A percentile compares a stretch with the other conserved stretches of the same genome.
Evolutionary conservation across 2,329 filamentous ascomycete genomes (phyloP).

Genomic region (Fusarium pilosicola): DNA sequence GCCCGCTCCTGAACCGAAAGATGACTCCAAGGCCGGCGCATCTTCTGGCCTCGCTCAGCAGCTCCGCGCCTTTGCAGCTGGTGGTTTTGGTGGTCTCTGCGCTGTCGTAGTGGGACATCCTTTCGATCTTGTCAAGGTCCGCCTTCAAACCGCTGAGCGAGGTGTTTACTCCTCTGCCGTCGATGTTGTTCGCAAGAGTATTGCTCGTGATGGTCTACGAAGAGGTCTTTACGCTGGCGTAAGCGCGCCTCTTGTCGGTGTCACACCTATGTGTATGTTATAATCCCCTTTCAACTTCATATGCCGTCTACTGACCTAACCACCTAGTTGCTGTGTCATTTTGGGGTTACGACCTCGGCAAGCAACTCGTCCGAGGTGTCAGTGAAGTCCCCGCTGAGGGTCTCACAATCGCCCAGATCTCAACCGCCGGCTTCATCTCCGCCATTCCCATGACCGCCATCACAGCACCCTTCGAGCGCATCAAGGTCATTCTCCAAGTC

Average conservation of each 20-base stretch:
- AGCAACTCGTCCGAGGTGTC: constrained; percentile 79
- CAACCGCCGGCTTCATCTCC: constrained; percentile 94
- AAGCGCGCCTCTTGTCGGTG: constrained; percentile 90
- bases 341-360: constrained; percentile 96
- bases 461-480: constrained; percentile 98
- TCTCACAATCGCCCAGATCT: constrained; percentile 87
- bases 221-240: constrained; percentile 96
- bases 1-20: constrained; percentile 55
- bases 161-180: constrained; percentile 91
- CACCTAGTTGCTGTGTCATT: constrained; percentile 73
- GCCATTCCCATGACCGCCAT: constrained; percentile 97
- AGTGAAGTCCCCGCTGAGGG: constrained; percentile 74
- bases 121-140: constrained; percentile 97
- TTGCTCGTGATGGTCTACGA: constrained; percentile 84
- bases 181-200: constrained; percentile 88
- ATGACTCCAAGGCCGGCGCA: constrained; percentile 52
- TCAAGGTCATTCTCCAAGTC: constrained; percentile 98
- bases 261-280: constrained; percentile 96
- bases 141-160: constrained; percentile 93
- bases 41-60: constrained; percentile 57
- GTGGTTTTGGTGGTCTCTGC: constrained; percentile 92
- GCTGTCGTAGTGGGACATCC: constrained; percentile 95
- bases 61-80: constrained; percentile 85
- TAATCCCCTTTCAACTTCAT: not conserved
- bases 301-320: not conserved